A percentile compares a stretch with the other conserved stretches of the same genome.
Evolutionary conservation across 768 basidiomycete species (phyloP).

Genomic region (Pisolithus marmoratus): DNA sequence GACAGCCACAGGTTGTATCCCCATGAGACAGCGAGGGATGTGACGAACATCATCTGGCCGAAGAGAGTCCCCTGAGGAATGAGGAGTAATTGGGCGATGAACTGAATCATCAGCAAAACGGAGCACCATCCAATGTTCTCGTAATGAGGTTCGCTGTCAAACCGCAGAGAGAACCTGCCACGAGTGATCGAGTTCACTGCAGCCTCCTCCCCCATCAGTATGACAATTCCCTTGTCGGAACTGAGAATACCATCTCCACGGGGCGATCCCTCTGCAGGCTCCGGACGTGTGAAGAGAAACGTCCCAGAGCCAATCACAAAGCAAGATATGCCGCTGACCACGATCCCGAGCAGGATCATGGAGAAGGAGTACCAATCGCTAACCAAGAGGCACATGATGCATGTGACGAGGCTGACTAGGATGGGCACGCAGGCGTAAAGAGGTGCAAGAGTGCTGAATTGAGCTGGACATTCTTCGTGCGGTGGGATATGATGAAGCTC

Average conservation of each 20-base stretch:
- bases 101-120: slow-evolving; percentile 23
- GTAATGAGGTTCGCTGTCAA: neutral
- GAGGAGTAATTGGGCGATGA: slow-evolving; percentile 25
- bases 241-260: slow-evolving; percentile 16
- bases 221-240: neutral
- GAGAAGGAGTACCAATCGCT: slow-evolving; percentile 25
- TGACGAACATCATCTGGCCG: slow-evolving; percentile 31
- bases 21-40: slow-evolving; percentile 26
- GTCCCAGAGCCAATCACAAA: slow-evolving; percentile 18
- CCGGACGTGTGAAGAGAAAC: slow-evolving; percentile 1
- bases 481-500: slow-evolving; percentile 7
- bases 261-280: slow-evolving; percentile 7
- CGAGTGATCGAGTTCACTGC: neutral
- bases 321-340: slow-evolving; percentile 26
- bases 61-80: slow-evolving; percentile 28
- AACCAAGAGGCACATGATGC: slow-evolving; percentile 8
- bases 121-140: slow-evolving; percentile 19
- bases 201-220: slow-evolving; percentile 14
- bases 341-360: slow-evolving; percentile 25
- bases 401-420: slow-evolving; percentile 9
- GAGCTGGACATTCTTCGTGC: neutral
- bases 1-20: slow-evolving; percentile 25
- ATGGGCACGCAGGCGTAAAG: slow-evolving; percentile 12
- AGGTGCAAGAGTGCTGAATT: neutral
- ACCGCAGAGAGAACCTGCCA: neutral